Percentiles rank a stretch among this genome's conserved stretches.
These are phyloP conservation scores for Phalaenopsis aphrodite DNA, from an alignment of 106 monocot species.

Conservation along the genomic window DNA sequence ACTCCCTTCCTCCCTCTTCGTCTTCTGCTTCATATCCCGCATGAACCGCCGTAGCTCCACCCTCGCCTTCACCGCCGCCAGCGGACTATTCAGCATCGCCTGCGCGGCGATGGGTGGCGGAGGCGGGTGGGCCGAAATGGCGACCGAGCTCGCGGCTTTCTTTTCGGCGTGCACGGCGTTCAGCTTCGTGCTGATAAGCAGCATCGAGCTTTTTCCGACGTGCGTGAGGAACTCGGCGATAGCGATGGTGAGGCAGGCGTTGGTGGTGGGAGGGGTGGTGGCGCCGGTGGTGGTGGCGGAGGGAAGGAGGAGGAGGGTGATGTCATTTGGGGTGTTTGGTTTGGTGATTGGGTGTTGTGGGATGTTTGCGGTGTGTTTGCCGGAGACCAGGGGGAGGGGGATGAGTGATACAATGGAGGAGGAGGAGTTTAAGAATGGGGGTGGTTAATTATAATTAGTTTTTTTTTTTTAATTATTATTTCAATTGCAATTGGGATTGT, in stretches of 20 bases:
- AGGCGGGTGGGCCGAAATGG: neutral
- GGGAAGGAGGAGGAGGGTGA: slow-evolving; percentile 14
- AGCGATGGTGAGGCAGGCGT: slow-evolving; percentile 30
- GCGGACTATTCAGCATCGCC: slow-evolving; percentile 11
- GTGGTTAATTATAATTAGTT: no score
- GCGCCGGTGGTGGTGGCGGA: slow-evolving; percentile 27
- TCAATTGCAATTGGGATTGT: no score
- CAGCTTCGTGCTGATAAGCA: slow-evolving; percentile 18
- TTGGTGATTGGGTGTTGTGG: slow-evolving; percentile 17
- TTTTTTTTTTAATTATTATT: no score
- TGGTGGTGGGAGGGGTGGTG: slow-evolving; percentile 20
- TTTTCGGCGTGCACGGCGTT: slow-evolving; percentile 13
- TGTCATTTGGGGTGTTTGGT: slow-evolving; percentile 25
- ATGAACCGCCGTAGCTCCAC: slow-evolving; percentile 19
- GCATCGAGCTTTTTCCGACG: slow-evolving; percentile 36
- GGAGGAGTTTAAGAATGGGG: slow-evolving; percentile 3
- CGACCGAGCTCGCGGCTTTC: slow-evolving; percentile 13
- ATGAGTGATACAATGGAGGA: slow-evolving; percentile 20
- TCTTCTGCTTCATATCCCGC: slow-evolving; percentile 11
- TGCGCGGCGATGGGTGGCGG: slow-evolving; percentile 5
- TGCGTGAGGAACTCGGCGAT: slow-evolving; percentile 33
- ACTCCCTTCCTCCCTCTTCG: slow-evolving; percentile 9
- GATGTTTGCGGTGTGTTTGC: slow-evolving; percentile 10
- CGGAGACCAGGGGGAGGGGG: slow-evolving; percentile 13
- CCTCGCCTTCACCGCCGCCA: slow-evolving; percentile 10